Percentiles rank a stretch among this genome's conserved stretches.
phyloP scores from a whole-genome alignment of 2,329 filamentous ascomycete genomes.

The Sphaceloma murrayae region DNA sequence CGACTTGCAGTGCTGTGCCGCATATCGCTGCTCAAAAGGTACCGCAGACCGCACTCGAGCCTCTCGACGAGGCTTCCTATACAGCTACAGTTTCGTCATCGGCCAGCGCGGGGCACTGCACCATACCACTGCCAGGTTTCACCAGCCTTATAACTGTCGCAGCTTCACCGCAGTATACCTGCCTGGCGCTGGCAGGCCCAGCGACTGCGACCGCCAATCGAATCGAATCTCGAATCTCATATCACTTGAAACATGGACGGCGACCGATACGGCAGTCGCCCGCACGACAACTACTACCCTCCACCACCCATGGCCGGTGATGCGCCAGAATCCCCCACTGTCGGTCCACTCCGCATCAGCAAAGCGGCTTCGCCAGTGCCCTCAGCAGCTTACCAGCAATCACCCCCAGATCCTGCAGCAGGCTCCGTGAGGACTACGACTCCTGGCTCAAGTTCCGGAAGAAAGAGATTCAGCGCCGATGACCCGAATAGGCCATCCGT shows the following conservation, averaged over 20 bases:
- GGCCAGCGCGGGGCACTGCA: constrained; percentile 10
- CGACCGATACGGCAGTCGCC: constrained; percentile 14
- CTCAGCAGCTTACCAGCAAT: constrained; percentile 38
- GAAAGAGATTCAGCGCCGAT: constrained; percentile 38
- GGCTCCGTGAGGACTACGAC: constrained; percentile 24
- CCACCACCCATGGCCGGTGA: constrained; percentile 27
- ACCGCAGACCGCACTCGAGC: no score
- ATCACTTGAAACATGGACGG: constrained; percentile 15
- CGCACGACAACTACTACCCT: constrained; percentile 20
- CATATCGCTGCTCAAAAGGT: no score
- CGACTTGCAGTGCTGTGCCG: no score
- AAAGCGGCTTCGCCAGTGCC: constrained; percentile 53
- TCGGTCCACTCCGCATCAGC: constrained; percentile 76
- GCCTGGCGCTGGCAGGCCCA: constrained; percentile 13
- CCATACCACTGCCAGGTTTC: constrained; percentile 6
- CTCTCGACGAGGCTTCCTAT: no score
- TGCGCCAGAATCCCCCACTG: constrained; percentile 58
- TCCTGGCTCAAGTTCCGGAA: constrained; percentile 22
- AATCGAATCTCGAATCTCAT: background rate
- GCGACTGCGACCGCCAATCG: background rate
- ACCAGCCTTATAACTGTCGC: background rate
- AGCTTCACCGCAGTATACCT: background rate
- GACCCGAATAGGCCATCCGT: constrained; percentile 42
- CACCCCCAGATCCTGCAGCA: constrained; percentile 26
- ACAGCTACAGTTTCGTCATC: no score